These are phyloP conservation scores for Colletotrichum sp. DNA, from an alignment of 2,329 filamentous ascomycete genomes.

Conservation along the genomic window DNA sequence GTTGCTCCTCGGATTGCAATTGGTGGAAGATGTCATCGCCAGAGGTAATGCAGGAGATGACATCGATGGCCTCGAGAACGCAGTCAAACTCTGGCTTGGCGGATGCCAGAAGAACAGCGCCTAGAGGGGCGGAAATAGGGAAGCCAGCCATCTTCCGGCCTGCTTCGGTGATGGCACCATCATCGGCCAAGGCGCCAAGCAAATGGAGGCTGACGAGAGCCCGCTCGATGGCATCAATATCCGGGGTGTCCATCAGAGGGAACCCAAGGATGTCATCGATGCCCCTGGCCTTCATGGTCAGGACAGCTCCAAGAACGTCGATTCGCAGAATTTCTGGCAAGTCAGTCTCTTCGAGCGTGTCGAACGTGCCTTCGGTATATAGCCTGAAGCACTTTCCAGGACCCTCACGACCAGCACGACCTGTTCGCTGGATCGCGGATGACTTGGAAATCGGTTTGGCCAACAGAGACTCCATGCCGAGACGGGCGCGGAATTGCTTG, in stretches of 20 bases:
- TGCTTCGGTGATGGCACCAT: conserved; percentile 73
- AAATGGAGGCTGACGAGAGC: conserved; percentile 81
- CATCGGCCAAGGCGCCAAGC: conserved; percentile 75
- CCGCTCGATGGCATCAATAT: conserved; percentile 78
- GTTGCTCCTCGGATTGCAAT: conserved; percentile 60
- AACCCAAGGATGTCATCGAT: conserved; percentile 83
- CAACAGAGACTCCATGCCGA: conserved; percentile 89
- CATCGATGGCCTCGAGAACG: conserved; percentile 82
- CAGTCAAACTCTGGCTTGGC: conserved; percentile 74
- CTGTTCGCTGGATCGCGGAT: conserved; percentile 88
- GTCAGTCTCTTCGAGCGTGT: conserved; percentile 72
- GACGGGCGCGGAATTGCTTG: conserved; percentile 83
- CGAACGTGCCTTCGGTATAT: conserved; percentile 82
- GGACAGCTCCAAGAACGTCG: conserved; percentile 82
- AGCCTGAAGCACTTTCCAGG: conserved; percentile 88
- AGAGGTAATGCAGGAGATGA: conserved; percentile 69
- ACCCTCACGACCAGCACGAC: conserved; percentile 91
- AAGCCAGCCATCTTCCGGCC: conserved; percentile 82
- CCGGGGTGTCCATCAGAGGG: conserved; percentile 83
- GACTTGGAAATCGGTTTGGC: conserved; percentile 92
- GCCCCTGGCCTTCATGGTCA: conserved; percentile 93
- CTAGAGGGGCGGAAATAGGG: conserved; percentile 81
- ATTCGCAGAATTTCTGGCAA: conserved; percentile 90
- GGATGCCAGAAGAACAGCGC: conserved; percentile 82
- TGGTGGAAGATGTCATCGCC: conserved; percentile 69